Percentiles rank a stretch among this genome's conserved stretches.
These are phyloP conservation scores for Aspergillus sp. DNA, from an alignment of 2,329 filamentous ascomycete genomes.

Conservation along the genomic window DNA sequence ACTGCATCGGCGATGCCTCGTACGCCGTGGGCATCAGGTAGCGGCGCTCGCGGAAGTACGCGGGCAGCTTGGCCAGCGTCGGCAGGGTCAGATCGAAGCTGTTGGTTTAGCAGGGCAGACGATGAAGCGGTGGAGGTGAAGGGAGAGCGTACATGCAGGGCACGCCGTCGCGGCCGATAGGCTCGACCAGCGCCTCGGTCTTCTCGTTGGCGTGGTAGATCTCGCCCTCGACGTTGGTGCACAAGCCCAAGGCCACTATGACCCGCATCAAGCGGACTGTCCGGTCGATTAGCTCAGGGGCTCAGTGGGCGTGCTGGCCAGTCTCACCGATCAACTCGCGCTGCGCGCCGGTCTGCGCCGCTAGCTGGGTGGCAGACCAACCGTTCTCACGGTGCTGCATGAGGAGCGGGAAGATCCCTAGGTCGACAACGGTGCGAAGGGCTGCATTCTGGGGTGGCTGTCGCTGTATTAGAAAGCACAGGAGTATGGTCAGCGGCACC, in stretches of 20 bases:
- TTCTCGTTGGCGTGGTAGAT: conserved; percentile 28
- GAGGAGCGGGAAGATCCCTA: conserved; percentile 28
- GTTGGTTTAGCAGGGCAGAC: background rate
- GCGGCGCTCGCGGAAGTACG: too few species aligned
- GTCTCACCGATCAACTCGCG: conserved; percentile 30
- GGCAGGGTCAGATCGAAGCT: conserved; percentile 33
- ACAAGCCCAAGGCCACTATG: conserved; percentile 28
- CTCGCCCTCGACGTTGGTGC: conserved; percentile 17
- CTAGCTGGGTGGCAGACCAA: conserved; percentile 27
- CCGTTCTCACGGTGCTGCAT: conserved; percentile 16
- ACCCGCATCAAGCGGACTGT: too few species aligned
- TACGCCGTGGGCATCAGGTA: conserved; percentile 29
- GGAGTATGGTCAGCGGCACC: background rate
- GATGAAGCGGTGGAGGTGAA: too few species aligned
- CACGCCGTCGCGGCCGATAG: conserved; percentile 29
- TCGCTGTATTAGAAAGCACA: too few species aligned
- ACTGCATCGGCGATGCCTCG: conserved; percentile 28
- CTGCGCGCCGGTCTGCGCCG: conserved; percentile 27
- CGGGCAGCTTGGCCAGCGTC: conserved; percentile 28
- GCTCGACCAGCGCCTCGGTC: conserved; percentile 23
- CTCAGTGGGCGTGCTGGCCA: too few species aligned
- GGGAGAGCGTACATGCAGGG: conserved; percentile 30
- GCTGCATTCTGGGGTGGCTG: conserved; percentile 36
- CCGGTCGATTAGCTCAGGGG: conserved; percentile 28
- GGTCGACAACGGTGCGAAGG: conserved; percentile 29